Evolutionary conservation across 2,329 filamentous ascomycete species (phyloP).

Genomic region (Celoporthe dispersa): DNA sequence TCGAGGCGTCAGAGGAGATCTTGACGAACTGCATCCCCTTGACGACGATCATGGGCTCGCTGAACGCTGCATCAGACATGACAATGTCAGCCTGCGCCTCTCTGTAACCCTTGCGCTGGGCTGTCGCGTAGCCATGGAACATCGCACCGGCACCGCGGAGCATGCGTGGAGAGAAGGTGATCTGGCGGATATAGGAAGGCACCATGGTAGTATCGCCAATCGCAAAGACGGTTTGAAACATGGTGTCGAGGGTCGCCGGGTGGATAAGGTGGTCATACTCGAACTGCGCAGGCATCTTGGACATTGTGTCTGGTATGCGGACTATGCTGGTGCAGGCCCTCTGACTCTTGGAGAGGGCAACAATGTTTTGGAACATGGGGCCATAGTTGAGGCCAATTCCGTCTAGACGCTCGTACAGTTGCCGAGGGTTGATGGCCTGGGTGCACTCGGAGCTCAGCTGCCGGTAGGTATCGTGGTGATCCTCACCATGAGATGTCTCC

Average conservation of each 20-base stretch:
- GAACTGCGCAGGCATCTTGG: slow-evolving; percentile 56
- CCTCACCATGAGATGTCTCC: slow-evolving; percentile 31
- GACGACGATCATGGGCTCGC: slow-evolving; percentile 45
- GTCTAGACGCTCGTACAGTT: slow-evolving; percentile 56
- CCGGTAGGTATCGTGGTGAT: slow-evolving; percentile 31
- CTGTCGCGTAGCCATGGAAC: slow-evolving; percentile 49
- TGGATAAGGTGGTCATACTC: slow-evolving; percentile 62
- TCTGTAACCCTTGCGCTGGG: slow-evolving; percentile 40
- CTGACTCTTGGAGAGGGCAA: slow-evolving; percentile 39
- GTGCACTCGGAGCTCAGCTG: slow-evolving; percentile 38
- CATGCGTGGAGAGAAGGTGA: slow-evolving; percentile 50
- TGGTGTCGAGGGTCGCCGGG: slow-evolving; percentile 59
- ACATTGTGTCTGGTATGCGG: slow-evolving; percentile 52
- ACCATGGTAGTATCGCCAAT: slow-evolving; percentile 53
- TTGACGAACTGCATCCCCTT: slow-evolving; percentile 51
- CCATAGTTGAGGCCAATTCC: slow-evolving; percentile 58
- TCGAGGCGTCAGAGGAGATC: slow-evolving; percentile 37
- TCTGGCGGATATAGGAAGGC: slow-evolving; percentile 49
- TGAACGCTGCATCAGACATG: slow-evolving; percentile 45
- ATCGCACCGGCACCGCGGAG: slow-evolving; percentile 38
- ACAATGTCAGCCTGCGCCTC: slow-evolving; percentile 49
- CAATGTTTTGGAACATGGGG: slow-evolving; percentile 53
- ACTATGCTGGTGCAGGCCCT: slow-evolving; percentile 45
- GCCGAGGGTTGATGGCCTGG: slow-evolving; percentile 44
- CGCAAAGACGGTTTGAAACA: slow-evolving; percentile 58